Percentiles rank a stretch among this genome's conserved stretches.
phyloP scores from a whole-genome alignment of 331 rosid genomes.

The Telfairia occidentalis region DNA sequence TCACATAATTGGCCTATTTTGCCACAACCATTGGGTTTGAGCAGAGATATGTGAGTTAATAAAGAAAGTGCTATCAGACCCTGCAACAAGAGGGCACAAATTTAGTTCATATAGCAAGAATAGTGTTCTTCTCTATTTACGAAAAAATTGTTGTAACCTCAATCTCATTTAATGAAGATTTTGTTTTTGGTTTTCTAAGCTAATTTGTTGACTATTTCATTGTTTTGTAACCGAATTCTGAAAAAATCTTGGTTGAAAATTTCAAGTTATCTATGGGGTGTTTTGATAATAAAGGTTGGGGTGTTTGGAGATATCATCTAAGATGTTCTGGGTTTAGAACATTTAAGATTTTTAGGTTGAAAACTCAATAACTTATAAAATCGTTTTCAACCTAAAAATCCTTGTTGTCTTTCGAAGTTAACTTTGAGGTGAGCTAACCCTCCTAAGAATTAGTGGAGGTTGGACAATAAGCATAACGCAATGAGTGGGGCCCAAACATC shows the following conservation, averaged over 20 bases:
- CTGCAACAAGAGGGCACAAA: constrained; percentile 18
- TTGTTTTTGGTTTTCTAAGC: background rate
- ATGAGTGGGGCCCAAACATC: background rate
- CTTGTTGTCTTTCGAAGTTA: background rate
- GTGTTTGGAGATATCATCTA: background rate
- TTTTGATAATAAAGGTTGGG: background rate
- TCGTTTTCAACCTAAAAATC: no score
- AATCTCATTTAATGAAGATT: background rate
- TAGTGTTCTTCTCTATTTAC: background rate
- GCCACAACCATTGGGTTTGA: constrained; percentile 45
- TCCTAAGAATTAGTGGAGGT: background rate
- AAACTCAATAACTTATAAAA: background rate
- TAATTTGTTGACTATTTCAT: background rate
- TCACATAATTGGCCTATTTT: constrained; percentile 34
- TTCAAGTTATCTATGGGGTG: background rate
- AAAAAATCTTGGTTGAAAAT: background rate
- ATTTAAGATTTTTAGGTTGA: background rate
- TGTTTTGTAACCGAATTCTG: background rate
- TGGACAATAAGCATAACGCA: background rate
- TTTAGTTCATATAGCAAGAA: background rate
- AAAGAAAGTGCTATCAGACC: constrained; percentile 37
- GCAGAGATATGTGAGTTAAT: constrained; percentile 31
- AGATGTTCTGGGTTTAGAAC: background rate
- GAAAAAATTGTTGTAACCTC: background rate
- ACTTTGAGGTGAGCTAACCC: background rate